Base-by-base conservation (phyloP, 2,329 filamentous ascomycete species). In the Fusarium setosum region DNA sequence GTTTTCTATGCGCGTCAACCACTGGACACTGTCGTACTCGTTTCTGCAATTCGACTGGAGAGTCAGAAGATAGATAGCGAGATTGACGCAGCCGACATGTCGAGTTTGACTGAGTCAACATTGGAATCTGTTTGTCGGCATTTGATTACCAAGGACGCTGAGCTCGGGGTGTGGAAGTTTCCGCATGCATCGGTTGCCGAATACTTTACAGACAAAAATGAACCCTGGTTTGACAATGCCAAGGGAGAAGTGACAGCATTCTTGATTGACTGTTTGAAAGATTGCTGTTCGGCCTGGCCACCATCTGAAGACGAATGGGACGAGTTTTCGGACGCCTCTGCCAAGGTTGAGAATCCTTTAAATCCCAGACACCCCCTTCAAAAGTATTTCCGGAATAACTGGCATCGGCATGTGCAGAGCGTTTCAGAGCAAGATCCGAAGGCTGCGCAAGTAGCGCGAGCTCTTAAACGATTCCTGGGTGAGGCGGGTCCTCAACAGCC, bases 171-270 rank as follows among this genome's bases (percentile, higher is more conserved):
- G 5, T 57, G 54, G 54, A 51, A 15, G 21, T 57, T 57, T 45
- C 38, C 54, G 3, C 54, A 57, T 15, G 45, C 54, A 31, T 57
- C 54, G 9, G 54, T 57, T 12, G 29, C n/a, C 3, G 47, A 57
- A 17, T 57, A 51, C 20, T 57, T 57, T 32, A 38, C 41, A 15
- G 24, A 13, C 9, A 23, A 37, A 11, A n/a, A 32, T 15, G 21
- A 51, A 12, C 8, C 20, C 3, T 56, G 53, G 53, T 18, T 56
- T 5, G 15, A 42, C 13, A 5, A 41, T 17, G 53, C 44, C 12
- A 9, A n/a, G 8, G 53, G 4, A 26, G 53, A 56, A 11, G 24
- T 56, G 13, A 24, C 53, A 13, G 31, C 11, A 13, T 41, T 56
- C 12, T 48, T 41, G 21, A 32, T 56, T 18, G 17, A 17, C 5